Evolutionary conservation across 139 green algal species (phyloP).

Genomic region (Chlorella sorokiniana): DNA sequence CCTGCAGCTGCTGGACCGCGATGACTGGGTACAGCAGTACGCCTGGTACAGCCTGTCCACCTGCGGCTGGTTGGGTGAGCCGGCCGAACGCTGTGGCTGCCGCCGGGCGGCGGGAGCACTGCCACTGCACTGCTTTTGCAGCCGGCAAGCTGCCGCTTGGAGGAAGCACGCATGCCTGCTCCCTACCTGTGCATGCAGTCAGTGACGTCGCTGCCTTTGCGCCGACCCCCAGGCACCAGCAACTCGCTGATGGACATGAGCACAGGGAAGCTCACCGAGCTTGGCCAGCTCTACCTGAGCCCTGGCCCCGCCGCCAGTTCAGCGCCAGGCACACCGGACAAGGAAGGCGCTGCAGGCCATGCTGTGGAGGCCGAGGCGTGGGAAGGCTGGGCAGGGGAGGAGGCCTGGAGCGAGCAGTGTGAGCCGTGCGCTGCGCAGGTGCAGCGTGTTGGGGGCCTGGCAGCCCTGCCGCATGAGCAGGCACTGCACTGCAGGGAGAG

Average conservation of each 20-base stretch:
- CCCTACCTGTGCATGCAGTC: too few species aligned
- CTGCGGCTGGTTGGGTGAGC: conserved; percentile 18
- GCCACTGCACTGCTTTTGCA: too few species aligned
- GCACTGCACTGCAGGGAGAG: not conserved
- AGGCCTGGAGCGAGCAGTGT: conserved; percentile 4
- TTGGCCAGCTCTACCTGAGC: conserved; percentile 4
- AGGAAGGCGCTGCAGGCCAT: not conserved
- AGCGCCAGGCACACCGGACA: not conserved
- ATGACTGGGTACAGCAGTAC: not conserved
- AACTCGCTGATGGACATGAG: conserved; percentile 16
- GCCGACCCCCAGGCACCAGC: not conserved
- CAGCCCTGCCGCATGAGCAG: not conserved
- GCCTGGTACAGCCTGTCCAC: conserved; percentile 16
- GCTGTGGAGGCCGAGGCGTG: not conserved
- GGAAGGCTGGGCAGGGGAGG: too few species aligned
- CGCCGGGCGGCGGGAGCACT: not conserved
- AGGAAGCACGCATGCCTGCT: too few species aligned
- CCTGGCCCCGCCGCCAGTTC: not conserved
- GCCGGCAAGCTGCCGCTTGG: too few species aligned
- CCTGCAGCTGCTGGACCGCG: conserved; percentile 1
- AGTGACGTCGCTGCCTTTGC: too few species aligned
- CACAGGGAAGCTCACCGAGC: not conserved
- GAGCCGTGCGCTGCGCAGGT: conserved; percentile 1
- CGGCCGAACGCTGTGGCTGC: too few species aligned
- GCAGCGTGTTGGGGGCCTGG: not conserved